Evolutionary conservation across 2,329 filamentous ascomycete genomes (phyloP).

Genomic region (Lachnellula occidentalis): DNA sequence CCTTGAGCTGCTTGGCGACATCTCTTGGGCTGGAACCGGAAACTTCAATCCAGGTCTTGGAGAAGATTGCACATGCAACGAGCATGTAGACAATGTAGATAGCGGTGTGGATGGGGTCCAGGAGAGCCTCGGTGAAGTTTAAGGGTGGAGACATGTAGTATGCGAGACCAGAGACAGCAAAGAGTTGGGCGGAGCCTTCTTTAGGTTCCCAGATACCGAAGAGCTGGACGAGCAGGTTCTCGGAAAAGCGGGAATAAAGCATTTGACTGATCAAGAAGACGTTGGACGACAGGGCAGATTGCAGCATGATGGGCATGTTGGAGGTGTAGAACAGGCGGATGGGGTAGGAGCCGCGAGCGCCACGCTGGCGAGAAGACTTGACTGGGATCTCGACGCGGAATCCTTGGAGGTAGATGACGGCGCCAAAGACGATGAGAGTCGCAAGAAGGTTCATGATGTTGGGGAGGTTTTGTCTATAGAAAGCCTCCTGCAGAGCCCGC

Average conservation of each 20-base stretch:
- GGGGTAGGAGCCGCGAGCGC: conserved; percentile 95
- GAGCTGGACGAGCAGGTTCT: conserved; percentile 96
- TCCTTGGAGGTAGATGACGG: conserved; percentile 98
- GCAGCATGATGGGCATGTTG: conserved; percentile 99
- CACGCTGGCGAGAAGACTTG: conserved; percentile 98
- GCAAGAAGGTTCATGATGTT: conserved; percentile 99
- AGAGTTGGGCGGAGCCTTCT: conserved; percentile 93
- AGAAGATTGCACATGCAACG: conserved; percentile 94
- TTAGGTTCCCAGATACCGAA: conserved; percentile 98
- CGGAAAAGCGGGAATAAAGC: conserved; percentile 97
- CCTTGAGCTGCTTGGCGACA: conserved; percentile 99
- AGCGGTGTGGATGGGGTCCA: conserved; percentile 94
- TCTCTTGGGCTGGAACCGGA: conserved; percentile 96
- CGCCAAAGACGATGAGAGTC: conserved; percentile 87
- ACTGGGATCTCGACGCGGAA: conserved; percentile 99
- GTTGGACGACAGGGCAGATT: conserved; percentile 97
- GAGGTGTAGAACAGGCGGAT: conserved; percentile 99
- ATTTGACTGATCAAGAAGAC: conserved; percentile 99
- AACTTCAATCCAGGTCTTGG: conserved; percentile 99
- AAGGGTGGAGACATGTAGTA: conserved; percentile 99
- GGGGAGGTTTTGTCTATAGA: conserved; percentile 98
- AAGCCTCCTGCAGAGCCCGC: conserved; percentile 94
- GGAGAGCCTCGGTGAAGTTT: conserved; percentile 93
- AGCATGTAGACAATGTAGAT: conserved; percentile 98
- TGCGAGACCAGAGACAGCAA: conserved; percentile 85